Evolutionary conservation across 805 yeast genomes (phyloP), one percentile per base, ranked within the genome.

Genomic region (Cyberlindnera euphorbiae): DNA sequence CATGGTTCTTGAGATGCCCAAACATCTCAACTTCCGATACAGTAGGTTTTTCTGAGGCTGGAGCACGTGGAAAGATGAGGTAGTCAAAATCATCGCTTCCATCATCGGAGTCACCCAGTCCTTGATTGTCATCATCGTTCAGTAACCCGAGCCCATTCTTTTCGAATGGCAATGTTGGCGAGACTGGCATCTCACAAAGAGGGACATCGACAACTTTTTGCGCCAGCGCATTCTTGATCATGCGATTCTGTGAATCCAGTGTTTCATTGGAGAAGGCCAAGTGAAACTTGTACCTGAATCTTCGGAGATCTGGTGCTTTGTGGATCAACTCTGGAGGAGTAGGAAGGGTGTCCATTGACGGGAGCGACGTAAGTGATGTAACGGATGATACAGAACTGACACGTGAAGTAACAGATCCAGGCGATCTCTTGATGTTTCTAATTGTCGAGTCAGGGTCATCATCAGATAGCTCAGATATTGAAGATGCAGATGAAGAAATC

Each of bases 251-350:
- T 14, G 64, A 49, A 5, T 36, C 33, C 8, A 36, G 5, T 13
- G 69, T 46, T 11, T 65, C 69, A 34, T 66, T 68, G 37, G 70
- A 69, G 36, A 66, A 50, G 4, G 64, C 58, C 25, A 74, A 50
- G 26, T 71, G 74, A 50, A 71, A 73, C 46, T 60, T 69, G 50
- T 60, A 69, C 17, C 60, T 45, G n/a, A 75, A 77, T 26, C 72
- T 50, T 19, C 60, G 52, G 8, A 71, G 56, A 18, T 68, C 72
- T 3, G 78, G 75, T 0, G 71, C 65, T 6, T 63, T 48, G 30
- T 53, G 56, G 29, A 59, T 55, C 25, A 76, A 50, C 41, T 72
- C 77, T 4, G 75, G 75, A 6, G 76, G 75, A 4, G 51, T 25
- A 6, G 61, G 61, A 2, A 58, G 36, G 5, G 56, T 39, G 12